Base-by-base conservation (phyloP, 176 grass and related monocot species). In the Carex cristatella region DNA sequence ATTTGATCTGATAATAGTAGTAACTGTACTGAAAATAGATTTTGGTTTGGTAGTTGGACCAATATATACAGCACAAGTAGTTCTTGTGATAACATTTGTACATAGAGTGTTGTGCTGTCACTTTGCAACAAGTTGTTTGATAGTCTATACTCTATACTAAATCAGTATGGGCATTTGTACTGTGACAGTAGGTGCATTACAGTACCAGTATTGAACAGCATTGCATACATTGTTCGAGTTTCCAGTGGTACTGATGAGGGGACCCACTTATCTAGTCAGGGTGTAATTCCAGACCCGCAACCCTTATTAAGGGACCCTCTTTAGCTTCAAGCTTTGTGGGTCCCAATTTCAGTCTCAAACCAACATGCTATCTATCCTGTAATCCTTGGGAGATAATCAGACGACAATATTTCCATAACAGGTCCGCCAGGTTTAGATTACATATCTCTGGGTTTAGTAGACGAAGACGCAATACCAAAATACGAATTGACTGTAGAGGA, bases 361-460 rank as follows among this genome's bases (percentile, higher is more conserved):
- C 54, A 18, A 12, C 60, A 83, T 82, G 8, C 15, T 42, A 37
- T 1, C 10, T 48, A 82, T 19, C 1, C 4, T 9, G 16, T 44
- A 79, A 79, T 63, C 16, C 4, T 38, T 80, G 0, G 42, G 9
- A 63, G 35, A 38, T 81, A 59, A 65, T 4, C 33, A 48, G 60
- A 60, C 4, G 10, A 19, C 80, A 65, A 32, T 83, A 3, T 30
- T 33, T 65, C 18, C n/a, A n/a, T 40, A 42, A 65, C 81, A 83
- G 81, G 81, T 16, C 84, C 90, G 1, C 90, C 90, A 0, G 90
- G 94, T 11, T 88, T 94, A 44, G 94, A 97, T 78, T 91, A 90
- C 51, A 97, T 97, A 80, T 85, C 90, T 79, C 88, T 97, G 44
- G 92, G 94, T 18, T 86, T 97, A n/a, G 92, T 97, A 38, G 94